A percentile compares a stretch with the other conserved stretches of the same genome.
These are phyloP conservation scores for Schizophyllum commune DNA, from an alignment of 1,284 basidiomycete species.

Conservation along the genomic window DNA sequence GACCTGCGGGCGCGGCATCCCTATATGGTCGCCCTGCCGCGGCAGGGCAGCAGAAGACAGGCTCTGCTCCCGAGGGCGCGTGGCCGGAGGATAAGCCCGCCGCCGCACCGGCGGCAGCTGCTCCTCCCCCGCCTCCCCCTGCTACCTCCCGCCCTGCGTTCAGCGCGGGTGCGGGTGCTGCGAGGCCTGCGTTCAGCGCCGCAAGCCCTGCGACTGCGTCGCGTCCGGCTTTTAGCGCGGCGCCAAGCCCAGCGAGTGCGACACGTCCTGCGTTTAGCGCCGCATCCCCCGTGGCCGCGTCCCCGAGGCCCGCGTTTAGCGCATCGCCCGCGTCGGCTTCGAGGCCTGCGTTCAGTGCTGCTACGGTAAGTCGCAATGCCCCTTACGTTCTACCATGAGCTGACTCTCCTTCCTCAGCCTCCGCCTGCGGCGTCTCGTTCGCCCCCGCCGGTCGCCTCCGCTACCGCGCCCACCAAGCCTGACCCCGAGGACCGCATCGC, in stretches of 20 bases:
- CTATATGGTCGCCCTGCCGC: constrained; percentile 30
- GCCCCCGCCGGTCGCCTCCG: constrained; percentile 35
- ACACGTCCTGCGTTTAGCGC: constrained; percentile 33
- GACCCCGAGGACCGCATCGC: constrained; percentile 73
- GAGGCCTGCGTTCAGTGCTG: constrained; percentile 9
- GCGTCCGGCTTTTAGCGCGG: constrained; percentile 20
- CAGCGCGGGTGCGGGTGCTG: constrained; percentile 6
- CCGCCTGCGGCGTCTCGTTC: constrained; percentile 21
- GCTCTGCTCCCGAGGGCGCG: constrained; percentile 40
- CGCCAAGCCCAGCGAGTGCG: constrained; percentile 5
- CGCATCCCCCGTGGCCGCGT: constrained; percentile 10
- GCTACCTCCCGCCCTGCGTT: constrained; percentile 27
- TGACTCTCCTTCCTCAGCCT: background rate
- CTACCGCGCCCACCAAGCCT: constrained; percentile 58
- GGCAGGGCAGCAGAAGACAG: constrained; percentile 16
- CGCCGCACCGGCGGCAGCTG: constrained; percentile 27
- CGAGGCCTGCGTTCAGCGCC: constrained; percentile 32
- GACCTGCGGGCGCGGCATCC: constrained; percentile 36
- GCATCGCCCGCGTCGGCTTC: constrained; percentile 18
- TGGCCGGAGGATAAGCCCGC: constrained; percentile 46
- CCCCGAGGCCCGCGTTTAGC: background rate
- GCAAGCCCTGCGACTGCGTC: constrained; percentile 9
- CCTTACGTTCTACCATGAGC: background rate
- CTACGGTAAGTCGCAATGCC: background rate
- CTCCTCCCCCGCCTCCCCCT: constrained; percentile 39